Evolutionary conservation across 2,329 filamentous ascomycete genomes (phyloP).

Genomic region (Colletotrichum eleusines): DNA sequence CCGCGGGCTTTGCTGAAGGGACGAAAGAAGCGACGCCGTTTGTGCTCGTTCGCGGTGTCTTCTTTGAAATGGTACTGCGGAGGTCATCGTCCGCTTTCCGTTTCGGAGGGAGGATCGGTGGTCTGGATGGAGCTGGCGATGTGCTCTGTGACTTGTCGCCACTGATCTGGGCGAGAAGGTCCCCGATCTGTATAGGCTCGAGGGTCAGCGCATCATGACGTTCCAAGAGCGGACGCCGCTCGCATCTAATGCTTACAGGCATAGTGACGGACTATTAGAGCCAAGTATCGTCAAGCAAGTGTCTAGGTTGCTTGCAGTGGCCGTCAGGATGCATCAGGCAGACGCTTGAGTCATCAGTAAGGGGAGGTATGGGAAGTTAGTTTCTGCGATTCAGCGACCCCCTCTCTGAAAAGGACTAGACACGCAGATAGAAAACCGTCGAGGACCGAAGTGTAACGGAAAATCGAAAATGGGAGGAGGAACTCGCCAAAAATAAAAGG

Average conservation of each 20-base stretch:
- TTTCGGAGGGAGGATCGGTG: conserved; percentile 56
- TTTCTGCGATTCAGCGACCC: conserved; percentile 35
- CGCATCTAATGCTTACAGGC: conserved; percentile 40
- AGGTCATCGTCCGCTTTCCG: conserved; percentile 69
- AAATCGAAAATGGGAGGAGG: background rate
- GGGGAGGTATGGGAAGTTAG: conserved; percentile 35
- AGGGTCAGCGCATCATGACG: conserved; percentile 22
- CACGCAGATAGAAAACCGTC: conserved; percentile 5
- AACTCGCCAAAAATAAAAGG: conserved; percentile 25
- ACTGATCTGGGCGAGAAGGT: conserved; percentile 72
- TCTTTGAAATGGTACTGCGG: conserved; percentile 52
- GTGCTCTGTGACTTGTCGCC: conserved; percentile 60
- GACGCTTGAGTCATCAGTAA: conserved; percentile 39
- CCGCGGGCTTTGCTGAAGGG: conserved; percentile 45
- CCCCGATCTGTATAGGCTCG: conserved; percentile 55
- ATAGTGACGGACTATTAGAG: conserved; percentile 37
- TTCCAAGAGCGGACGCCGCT: background rate
- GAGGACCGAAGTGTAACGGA: background rate
- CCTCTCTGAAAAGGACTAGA: conserved; percentile 17
- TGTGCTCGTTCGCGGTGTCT: conserved; percentile 53
- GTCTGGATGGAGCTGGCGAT: conserved; percentile 50
- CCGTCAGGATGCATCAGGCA: conserved; percentile 41
- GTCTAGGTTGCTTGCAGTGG: conserved; percentile 39
- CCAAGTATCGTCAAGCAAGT: conserved; percentile 41
- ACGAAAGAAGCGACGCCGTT: conserved; percentile 40